phyloP scores from a whole-genome alignment of 495 filamentous ascomycete species.

The Xylaria castorea region DNA sequence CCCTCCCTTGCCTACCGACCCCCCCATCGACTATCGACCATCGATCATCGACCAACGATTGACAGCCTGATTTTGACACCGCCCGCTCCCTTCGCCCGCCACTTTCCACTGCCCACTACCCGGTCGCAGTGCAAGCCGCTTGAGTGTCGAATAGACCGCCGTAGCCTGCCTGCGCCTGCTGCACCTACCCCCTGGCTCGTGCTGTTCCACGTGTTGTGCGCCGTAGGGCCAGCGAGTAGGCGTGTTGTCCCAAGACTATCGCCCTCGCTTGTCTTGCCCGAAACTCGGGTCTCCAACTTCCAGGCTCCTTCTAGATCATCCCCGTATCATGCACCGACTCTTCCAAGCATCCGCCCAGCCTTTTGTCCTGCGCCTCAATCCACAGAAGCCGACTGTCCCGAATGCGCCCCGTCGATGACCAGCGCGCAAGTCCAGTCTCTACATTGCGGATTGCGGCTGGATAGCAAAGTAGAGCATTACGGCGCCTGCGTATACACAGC shows the following conservation, averaged over 20 bases:
- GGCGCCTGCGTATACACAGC: slow-evolving; percentile 28
- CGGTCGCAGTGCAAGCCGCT: slow-evolving; percentile 10
- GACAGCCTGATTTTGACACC: slow-evolving; percentile 21
- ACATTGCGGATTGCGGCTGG: slow-evolving; percentile 17
- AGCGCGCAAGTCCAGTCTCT: slow-evolving; percentile 2
- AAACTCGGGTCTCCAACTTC: slow-evolving; percentile 22
- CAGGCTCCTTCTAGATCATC: slow-evolving; percentile 24
- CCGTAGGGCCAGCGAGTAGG: slow-evolving; percentile 27
- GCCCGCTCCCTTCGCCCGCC: slow-evolving; percentile 22
- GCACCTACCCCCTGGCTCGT: slow-evolving; percentile 28
- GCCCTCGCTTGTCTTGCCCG: slow-evolving; percentile 18
- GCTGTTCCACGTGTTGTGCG: slow-evolving; percentile 28
- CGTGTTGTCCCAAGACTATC: slow-evolving; percentile 16
- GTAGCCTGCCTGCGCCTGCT: slow-evolving; percentile 27
- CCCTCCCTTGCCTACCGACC: not conserved
- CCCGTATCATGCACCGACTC: slow-evolving; percentile 27
- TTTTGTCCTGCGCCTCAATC: slow-evolving; percentile 14
- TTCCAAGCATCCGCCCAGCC: slow-evolving; percentile 23
- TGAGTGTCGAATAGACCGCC: slow-evolving; percentile 19
- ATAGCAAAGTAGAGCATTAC: slow-evolving; percentile 8
- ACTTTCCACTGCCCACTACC: slow-evolving; percentile 4
- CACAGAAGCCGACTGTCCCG: slow-evolving; percentile 11
- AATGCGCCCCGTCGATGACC: slow-evolving; percentile 24
- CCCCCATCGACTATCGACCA: not conserved
- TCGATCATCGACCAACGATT: not conserved